A percentile compares a stretch with the other conserved stretches of the same genome.
Evolutionary conservation across 768 basidiomycete genomes (phyloP).

Genomic region (Suillus luteus): DNA sequence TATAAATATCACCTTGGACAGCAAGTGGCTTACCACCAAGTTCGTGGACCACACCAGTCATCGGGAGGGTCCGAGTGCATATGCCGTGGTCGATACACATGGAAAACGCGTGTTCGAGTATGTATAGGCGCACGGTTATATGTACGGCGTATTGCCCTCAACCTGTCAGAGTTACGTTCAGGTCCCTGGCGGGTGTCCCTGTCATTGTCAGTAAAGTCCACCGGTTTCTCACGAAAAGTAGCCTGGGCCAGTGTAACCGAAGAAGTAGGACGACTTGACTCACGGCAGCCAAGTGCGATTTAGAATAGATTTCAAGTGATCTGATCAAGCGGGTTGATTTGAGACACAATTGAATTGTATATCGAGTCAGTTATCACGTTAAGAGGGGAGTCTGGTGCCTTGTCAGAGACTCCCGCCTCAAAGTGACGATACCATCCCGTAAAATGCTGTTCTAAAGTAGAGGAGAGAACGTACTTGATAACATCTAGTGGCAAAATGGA

Average conservation of each 20-base stretch:
- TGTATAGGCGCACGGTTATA: background rate
- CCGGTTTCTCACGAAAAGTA: slow-evolving; percentile 3
- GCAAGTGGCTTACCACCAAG: too few species aligned
- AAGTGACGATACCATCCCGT: background rate
- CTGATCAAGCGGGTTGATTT: background rate
- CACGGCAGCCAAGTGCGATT: background rate
- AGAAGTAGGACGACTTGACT: background rate
- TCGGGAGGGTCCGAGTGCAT: background rate
- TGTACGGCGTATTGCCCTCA: background rate
- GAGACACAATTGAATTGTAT: too few species aligned
- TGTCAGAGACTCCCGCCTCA: background rate
- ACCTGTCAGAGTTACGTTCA: slow-evolving; percentile 1
- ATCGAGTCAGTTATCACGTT: background rate
- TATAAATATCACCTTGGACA: slow-evolving; percentile 3
- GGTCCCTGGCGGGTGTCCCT: background rate
- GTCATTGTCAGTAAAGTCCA: slow-evolving; percentile 1
- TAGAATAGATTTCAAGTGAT: background rate
- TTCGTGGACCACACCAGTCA: background rate
- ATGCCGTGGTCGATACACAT: background rate
- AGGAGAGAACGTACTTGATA: background rate
- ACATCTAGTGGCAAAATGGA: background rate
- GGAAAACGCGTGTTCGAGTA: background rate
- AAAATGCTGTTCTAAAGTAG: background rate
- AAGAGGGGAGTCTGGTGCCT: background rate
- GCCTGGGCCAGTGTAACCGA: background rate